A percentile compares a stretch with the other conserved stretches of the same genome.
Evolutionary conservation across 306 rosid species (phyloP).

Genomic region (Benincasa hispida): DNA sequence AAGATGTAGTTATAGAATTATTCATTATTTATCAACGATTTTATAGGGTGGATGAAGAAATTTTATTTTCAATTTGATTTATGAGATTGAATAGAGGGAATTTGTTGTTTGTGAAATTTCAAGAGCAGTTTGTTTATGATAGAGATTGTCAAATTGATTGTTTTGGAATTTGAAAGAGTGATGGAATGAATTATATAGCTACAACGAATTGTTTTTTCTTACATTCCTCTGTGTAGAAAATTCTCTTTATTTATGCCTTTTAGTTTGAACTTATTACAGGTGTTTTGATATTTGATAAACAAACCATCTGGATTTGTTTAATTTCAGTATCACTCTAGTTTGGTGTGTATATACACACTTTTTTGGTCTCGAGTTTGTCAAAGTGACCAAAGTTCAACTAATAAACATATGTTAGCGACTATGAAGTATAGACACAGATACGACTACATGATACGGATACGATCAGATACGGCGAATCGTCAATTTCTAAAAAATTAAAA

Average conservation of each 20-base stretch:
- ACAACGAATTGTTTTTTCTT: neutral
- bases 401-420: too few relatives aligned
- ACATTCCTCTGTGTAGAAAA: neutral
- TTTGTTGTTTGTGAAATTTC: neutral
- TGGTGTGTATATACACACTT: too few relatives aligned
- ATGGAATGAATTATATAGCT: neutral
- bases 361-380: too few relatives aligned
- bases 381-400: too few relatives aligned
- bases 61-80: neutral
- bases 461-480: too few relatives aligned
- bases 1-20: slow-evolving; percentile 1
- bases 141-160: neutral
- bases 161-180: slow-evolving; percentile 1
- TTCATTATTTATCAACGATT: neutral
- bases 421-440: too few relatives aligned
- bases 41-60: neutral
- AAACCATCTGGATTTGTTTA: too few relatives aligned
- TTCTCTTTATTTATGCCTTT: neutral
- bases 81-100: neutral
- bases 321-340: too few relatives aligned
- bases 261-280: neutral
- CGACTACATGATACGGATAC: too few relatives aligned
- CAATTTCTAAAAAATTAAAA: too few relatives aligned
- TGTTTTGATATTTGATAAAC: neutral
- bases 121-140: neutral